Base-by-base conservation (phyloP, 441 rosid species). In the Capsella rubella region DNA sequence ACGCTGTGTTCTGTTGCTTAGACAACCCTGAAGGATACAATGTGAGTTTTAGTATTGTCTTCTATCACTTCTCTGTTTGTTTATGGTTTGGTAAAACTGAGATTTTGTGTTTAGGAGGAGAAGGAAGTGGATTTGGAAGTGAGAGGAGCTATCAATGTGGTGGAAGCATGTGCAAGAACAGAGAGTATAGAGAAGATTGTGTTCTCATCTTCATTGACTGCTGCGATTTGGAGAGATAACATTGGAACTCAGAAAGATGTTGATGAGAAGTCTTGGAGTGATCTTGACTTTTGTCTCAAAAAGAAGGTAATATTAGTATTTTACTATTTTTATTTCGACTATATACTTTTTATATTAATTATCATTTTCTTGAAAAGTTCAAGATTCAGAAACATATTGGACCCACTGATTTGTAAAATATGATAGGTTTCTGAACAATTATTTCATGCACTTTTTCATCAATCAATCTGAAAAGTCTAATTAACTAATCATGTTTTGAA, bases 161-260 rank as follows among this genome's bases (percentile, higher is more conserved):
- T 90, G 52, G 98, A 93, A 80, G 98, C 97, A n/a, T 87, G 97
- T 69, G 98, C 89, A 15, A 95, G 89, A 59, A 93, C 91, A 46
- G 82, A 84, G 14, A 77, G 56, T 51, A 66, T 89, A 8, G 83
- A 86, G 35, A 93, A 93, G 79, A 63, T 90, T 53, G 87, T 93
- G 61, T 89, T 87, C 72, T 84, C 80, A 69, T 93, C 95, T 72
- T 93, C 98, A 13, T 74, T 90, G 28, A 85, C 92, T 5, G 98
- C 98, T 15, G 90, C 95, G 2, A 80, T 92, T 25, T 92, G 98
- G 98, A 89, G 84, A 73, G 97, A 92, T 35, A 79, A 81, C 64
- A 87, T 90, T 68, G 66, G 79, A 13, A 82, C 84, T 27, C 79
- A 84, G 58, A 80, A 81, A 5, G 93, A 89, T 78, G 88, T 92